These are phyloP conservation scores for Croton setiger DNA, from an alignment of 441 rosid genomes.

Conservation along the genomic window DNA sequence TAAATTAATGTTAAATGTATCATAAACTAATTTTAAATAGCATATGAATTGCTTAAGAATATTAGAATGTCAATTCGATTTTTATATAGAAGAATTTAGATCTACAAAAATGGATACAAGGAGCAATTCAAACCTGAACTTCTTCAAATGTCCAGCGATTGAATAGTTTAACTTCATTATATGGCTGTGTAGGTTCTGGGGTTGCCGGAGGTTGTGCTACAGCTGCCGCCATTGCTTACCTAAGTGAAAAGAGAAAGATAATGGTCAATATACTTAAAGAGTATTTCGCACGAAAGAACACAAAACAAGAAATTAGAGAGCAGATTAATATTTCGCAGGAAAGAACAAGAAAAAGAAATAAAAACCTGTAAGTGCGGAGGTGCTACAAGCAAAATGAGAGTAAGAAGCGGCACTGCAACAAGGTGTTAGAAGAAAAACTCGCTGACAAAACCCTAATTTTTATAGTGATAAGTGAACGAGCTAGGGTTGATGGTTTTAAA, in stretches of 20 bases:
- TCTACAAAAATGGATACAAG: neutral
- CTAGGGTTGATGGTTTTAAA: no score
- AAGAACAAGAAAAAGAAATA: no score
- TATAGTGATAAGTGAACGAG: neutral
- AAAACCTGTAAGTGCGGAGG: neutral
- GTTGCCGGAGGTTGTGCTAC: neutral
- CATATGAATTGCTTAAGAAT: no score
- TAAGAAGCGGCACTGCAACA: neutral
- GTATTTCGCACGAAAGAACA: no score
- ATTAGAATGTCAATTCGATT: no score
- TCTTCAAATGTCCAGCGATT: constrained; percentile 61
- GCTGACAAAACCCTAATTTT: neutral
- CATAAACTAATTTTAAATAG: no score
- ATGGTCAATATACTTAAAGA: neutral
- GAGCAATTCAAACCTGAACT: constrained; percentile 31
- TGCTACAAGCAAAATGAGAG: neutral
- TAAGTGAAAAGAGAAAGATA: neutral
- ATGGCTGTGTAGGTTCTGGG: constrained; percentile 20
- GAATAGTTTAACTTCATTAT: constrained; percentile 53
- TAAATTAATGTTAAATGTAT: no score
- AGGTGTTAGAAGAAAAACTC: no score
- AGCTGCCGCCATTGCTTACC: constrained; percentile 38
- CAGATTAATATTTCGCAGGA: no score
- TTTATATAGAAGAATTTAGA: neutral
- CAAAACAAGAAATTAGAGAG: neutral